A percentile compares a stretch with the other conserved stretches of the same genome.
phyloP scores from a whole-genome alignment of 192 early-diverging fungal species.

The Coemansia aciculifera region DNA sequence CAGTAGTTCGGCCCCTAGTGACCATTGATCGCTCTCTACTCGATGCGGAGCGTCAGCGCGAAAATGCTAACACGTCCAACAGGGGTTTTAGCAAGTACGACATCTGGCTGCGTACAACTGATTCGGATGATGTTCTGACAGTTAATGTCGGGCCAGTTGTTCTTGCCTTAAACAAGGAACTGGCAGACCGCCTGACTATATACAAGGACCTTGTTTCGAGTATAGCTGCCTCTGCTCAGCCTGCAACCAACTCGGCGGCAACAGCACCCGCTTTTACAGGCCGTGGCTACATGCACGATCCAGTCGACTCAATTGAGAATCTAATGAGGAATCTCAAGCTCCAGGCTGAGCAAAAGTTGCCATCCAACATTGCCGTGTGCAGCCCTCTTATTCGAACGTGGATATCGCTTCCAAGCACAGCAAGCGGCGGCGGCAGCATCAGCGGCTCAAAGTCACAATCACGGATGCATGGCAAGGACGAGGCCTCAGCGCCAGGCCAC shows the following conservation, averaged over 20 bases:
- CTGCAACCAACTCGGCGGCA: neutral
- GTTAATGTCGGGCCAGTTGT: constrained; percentile 44
- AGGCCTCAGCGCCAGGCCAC: constrained; percentile 32
- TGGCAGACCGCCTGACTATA: constrained; percentile 31
- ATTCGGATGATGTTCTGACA: constrained; percentile 27
- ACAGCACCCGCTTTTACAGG: neutral
- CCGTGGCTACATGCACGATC: constrained; percentile 12
- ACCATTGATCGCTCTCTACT: constrained; percentile 35
- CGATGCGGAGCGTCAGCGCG: neutral
- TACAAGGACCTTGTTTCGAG: constrained; percentile 32
- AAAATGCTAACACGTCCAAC: neutral
- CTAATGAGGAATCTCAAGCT: constrained; percentile 46
- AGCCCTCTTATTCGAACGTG: constrained; percentile 52
- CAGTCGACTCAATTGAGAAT: constrained; percentile 39
- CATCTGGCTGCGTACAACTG: constrained; percentile 33
- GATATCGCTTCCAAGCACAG: constrained; percentile 42
- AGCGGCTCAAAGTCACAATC: constrained; percentile 4
- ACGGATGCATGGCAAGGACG: constrained; percentile 18
- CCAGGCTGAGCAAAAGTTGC: constrained; percentile 25
- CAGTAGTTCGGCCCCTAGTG: constrained; percentile 38
- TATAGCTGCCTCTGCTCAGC: constrained; percentile 1
- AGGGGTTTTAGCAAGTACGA: constrained; percentile 28
- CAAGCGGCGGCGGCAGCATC: neutral
- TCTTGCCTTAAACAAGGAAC: constrained; percentile 41
- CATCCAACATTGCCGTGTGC: constrained; percentile 47